A percentile compares a stretch with the other conserved stretches of the same genome.
Evolutionary conservation across 2,329 filamentous ascomycete genomes (phyloP).

Genomic region (Pseudocercospora eumusae): DNA sequence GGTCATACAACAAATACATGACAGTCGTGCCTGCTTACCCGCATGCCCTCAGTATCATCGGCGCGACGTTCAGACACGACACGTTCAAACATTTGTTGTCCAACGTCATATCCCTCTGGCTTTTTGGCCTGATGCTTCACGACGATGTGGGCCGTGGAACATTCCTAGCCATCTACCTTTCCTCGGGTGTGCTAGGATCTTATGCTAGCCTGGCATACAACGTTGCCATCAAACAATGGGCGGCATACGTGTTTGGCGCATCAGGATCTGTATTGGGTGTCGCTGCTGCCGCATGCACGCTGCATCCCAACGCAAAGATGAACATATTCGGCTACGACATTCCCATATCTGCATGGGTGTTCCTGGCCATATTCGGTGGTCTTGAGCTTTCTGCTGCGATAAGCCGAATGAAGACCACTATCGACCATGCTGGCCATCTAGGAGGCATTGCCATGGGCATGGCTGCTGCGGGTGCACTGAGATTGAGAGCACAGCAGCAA

Average conservation of each 20-base stretch:
- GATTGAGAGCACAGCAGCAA: conserved; percentile 2
- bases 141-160: conserved; percentile 69
- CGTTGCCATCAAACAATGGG: conserved; percentile 48
- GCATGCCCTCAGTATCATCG: conserved; percentile 61
- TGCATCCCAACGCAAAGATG: conserved; percentile 38
- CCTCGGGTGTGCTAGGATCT: conserved; percentile 60
- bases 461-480: conserved; percentile 17
- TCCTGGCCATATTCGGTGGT: conserved; percentile 42
- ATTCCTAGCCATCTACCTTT: conserved; percentile 68
- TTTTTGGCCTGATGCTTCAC: conserved; percentile 67
- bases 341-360: conserved; percentile 40
- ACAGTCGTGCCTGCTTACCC: conserved; percentile 66
- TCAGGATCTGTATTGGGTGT: conserved; percentile 66
- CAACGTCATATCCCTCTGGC: conserved; percentile 67
- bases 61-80: conserved; percentile 70
- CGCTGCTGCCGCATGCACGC: conserved; percentile 57
- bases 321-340: conserved; percentile 36
- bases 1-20: conserved; percentile 67
- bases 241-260: conserved; percentile 62
- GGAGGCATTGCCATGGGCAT: conserved; percentile 35
- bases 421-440: conserved; percentile 42
- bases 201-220: conserved; percentile 57
- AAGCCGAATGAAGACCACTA: conserved; percentile 29
- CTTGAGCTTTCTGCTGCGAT: conserved; percentile 33
- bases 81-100: conserved; percentile 58